Evolutionary conservation across 306 rosid genomes (phyloP), one percentile per base, ranked within the genome.

Genomic region (Rosa lucieae): DNA sequence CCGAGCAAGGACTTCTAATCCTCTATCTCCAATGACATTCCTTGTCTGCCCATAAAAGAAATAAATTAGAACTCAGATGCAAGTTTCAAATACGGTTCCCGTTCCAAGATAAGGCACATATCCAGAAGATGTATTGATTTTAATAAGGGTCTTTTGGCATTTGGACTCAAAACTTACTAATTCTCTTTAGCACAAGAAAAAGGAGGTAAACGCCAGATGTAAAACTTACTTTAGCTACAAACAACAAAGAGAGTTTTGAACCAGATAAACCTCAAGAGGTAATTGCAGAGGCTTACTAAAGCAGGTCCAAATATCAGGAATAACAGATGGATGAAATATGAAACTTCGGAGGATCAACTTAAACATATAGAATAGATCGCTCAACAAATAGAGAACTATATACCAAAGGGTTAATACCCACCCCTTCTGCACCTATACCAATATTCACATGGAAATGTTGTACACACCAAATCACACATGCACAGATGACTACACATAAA

Each of bases 1-100:
- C 44, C 56, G 89, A 26, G 96, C 93, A 48, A 95, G 96, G 73
- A 91, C 94, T 88, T 93, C 99, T 78, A 95, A 77, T 72, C 99
- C 99, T 87, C 92, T 89, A 79, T 95, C 99, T 78, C 99, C 99
- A 71, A 95, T 91, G 46, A 93, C 99, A 78, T 95, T 91, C 86
- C 99, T 90, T 46, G 97, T 86, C 99, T 95, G 97, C 70, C 70
- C 77, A 86, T 47, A 72, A 75, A 15, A 82, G 83, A 81, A 78
- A 29, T 49, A 55, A 2, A 70, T 55, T 35, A 76, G 47, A 61
- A 65, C 26, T 75, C 53, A 79, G 20, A 76, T 43, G 12, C 40
- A 80, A 23, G 76, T 69, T 72, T 68, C 82, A 73, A 63, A 70
- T 20, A 32, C 35, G 52, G 77, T 11, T 79, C 46, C 29, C 18